A percentile compares a stretch with the other conserved stretches of the same genome.
Evolutionary conservation across 164 flowering plant genomes (phyloP).

Genomic region (Macadamia tetraphylla): DNA sequence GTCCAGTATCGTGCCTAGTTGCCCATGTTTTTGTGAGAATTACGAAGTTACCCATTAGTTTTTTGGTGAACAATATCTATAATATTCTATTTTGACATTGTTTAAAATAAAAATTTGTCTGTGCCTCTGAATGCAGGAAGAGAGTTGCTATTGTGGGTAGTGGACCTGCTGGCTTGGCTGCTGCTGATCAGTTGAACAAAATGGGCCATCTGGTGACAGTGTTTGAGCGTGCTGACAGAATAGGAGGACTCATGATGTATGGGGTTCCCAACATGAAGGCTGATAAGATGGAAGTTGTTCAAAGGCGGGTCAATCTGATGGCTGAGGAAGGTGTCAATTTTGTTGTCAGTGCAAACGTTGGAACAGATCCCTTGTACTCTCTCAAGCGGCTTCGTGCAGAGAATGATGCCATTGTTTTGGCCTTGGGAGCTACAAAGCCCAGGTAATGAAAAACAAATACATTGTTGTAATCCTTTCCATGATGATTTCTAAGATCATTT

Average conservation of each 20-base stretch:
- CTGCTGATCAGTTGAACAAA: slow-evolving; percentile 92
- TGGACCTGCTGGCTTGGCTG: slow-evolving; percentile 98
- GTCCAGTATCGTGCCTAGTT: neutral
- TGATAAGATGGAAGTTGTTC: slow-evolving; percentile 82
- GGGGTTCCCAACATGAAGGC: slow-evolving; percentile 99
- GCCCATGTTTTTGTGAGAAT: neutral
- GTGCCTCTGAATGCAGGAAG: slow-evolving; percentile 46
- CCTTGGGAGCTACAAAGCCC: slow-evolving; percentile 94
- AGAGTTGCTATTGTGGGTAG: slow-evolving; percentile 89
- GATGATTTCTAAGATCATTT: neutral
- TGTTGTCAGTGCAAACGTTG: slow-evolving; percentile 85
- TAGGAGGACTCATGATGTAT: slow-evolving; percentile 99
- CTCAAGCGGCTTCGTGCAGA: slow-evolving; percentile 64
- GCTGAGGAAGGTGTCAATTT: slow-evolving; percentile 83
- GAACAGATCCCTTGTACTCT: slow-evolving; percentile 68
- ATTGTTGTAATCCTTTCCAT: neutral
- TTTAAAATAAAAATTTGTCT: neutral
- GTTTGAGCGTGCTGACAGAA: slow-evolving; percentile 91
- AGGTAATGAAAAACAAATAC: slow-evolving; percentile 37
- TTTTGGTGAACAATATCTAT: neutral
- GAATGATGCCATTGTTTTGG: slow-evolving; percentile 79
- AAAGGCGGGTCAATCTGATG: slow-evolving; percentile 92
- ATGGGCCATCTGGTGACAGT: slow-evolving; percentile 93
- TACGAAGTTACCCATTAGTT: neutral
- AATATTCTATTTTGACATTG: neutral